These are phyloP conservation scores for Lachnellula cervina DNA, from an alignment of 2,329 filamentous ascomycete species.

Conservation along the genomic window DNA sequence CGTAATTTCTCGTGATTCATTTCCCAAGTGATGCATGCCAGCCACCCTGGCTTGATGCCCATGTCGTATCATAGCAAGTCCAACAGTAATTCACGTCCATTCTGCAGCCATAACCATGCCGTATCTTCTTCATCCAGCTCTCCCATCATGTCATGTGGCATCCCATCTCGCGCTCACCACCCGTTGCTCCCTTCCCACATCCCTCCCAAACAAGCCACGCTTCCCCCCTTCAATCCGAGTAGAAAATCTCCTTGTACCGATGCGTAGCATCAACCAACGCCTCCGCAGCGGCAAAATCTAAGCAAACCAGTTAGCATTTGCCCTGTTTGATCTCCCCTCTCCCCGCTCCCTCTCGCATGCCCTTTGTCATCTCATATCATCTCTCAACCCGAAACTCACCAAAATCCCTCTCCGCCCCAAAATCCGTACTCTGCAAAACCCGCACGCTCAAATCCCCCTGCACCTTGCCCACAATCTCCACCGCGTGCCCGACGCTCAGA, in stretches of 20 bases:
- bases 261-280: slow-evolving; percentile 84
- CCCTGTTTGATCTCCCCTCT: neutral
- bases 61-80: too few species aligned
- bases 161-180: neutral
- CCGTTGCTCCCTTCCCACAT: neutral
- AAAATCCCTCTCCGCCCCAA: slow-evolving; percentile 51
- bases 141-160: neutral
- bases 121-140: too few species aligned
- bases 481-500: slow-evolving; percentile 62
- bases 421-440: slow-evolving; percentile 63
- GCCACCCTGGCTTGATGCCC: too few species aligned
- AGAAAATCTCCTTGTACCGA: slow-evolving; percentile 75
- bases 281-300: slow-evolving; percentile 65
- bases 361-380: neutral
- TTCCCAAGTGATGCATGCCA: too few species aligned
- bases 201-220: neutral
- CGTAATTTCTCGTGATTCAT: too few species aligned
- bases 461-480: slow-evolving; percentile 77
- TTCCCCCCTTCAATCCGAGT: slow-evolving; percentile 29
- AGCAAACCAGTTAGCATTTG: neutral
- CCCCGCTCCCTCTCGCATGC: neutral
- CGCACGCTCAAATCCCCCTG: slow-evolving; percentile 67
- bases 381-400: slow-evolving; percentile 47
- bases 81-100: too few species aligned
- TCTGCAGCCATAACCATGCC: too few species aligned